phyloP scores from a whole-genome alignment of 129 eudicot genomes.

The Chrysanthemum makinoi region DNA sequence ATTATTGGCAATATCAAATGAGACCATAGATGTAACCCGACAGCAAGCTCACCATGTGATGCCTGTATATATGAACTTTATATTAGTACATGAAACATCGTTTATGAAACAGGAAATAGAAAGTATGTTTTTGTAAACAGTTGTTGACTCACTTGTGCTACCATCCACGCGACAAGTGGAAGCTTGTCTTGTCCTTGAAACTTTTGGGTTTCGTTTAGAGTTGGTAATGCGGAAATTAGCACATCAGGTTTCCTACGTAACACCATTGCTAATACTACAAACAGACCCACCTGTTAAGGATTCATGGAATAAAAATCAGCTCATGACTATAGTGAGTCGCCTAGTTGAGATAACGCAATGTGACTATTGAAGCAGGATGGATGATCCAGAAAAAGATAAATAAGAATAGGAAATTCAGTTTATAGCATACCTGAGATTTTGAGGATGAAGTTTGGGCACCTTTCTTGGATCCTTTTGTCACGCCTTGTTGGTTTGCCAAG shows the following conservation, averaged over 20 bases:
- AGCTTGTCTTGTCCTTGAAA: conserved; percentile 97
- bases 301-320: conserved; percentile 13
- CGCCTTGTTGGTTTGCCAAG: conserved; percentile 59
- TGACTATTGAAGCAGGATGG: too few species aligned
- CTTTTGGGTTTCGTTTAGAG: conserved; percentile 64
- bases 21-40: conserved; percentile 79
- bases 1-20: conserved; percentile 71
- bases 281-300: conserved; percentile 70
- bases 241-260: conserved; percentile 87
- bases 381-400: too few species aligned
- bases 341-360: too few species aligned
- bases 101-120: conserved; percentile 10
- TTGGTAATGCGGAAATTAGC: conserved; percentile 51
- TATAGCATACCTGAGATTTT: conserved; percentile 76
- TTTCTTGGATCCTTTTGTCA: conserved; percentile 77
- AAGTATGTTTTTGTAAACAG: too few species aligned
- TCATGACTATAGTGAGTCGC: background rate
- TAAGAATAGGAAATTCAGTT: background rate
- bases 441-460: conserved; percentile 59
- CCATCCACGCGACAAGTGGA: conserved; percentile 79
- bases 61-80: conserved; percentile 41
- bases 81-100: conserved; percentile 12
- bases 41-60: conserved; percentile 71
- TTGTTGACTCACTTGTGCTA: conserved; percentile 66
- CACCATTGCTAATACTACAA: conserved; percentile 78